Base-by-base conservation (phyloP, 1,139 yeast genomes). In the Blastobotrys petasosporus region DNA sequence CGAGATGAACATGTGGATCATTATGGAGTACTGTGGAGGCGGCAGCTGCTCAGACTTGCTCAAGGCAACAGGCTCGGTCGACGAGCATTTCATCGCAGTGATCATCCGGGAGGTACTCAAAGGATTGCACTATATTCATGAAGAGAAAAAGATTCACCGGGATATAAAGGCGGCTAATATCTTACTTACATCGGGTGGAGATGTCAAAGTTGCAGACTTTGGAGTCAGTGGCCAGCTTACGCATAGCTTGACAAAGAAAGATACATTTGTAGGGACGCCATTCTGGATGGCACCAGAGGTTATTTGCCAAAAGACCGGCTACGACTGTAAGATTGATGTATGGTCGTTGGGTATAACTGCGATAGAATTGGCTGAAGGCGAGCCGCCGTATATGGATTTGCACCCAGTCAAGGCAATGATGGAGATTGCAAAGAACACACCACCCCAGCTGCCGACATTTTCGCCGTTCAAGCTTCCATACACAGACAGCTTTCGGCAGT, bases 201-300 rank as follows among this genome's bases (percentile, higher is more conserved):
- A 76, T 12, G 88, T 88, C 31, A 92, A 92, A 60, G 71, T 92
- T 46, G 95, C 95, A 1, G 98, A 92, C 65, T 92, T 92, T 67
- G 98, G 98, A 1, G 94, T 92, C 4, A 88, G 95, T 1, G 85
- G 87, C 16, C 95, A 82, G 63, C 74, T 81, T 47, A 83, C 87
- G 31, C 82, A 77, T 54, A 85, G 80, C 62, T 73, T 84, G 64
- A 85, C 82, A 44, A 76, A 79, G 48, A 64, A 94, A 56, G 80
- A 82, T 55, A 90, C 97, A 0, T 88, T 94, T 56, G 97, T 90
- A 7, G 98, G 98, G 0, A 90, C 97, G 0, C 97, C 98, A 16
- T 90, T 87, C 63, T 92, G 97, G 92, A 92, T 92, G 97, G 94
- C 97, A 0, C 98, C 98, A 0, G 98, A 92, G 58, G 94, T 92